phyloP scores from a whole-genome alignment of 306 rosid species.

The cucumber (Cucumis sativus) region DNA sequence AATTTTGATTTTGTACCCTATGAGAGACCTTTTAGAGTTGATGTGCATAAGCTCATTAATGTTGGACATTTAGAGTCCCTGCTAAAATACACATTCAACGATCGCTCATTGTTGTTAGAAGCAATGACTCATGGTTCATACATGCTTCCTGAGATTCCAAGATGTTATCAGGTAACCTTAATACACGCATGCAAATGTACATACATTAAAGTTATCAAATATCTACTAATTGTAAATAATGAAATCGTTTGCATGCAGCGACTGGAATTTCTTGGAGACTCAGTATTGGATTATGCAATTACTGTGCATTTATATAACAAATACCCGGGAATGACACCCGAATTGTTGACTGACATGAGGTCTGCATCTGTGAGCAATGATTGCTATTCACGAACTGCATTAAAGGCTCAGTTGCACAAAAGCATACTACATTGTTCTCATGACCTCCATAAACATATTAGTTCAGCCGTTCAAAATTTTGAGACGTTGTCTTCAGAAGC shows the following conservation, averaged over 20 bases:
- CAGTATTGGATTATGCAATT: slow-evolving; percentile 53
- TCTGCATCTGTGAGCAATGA: slow-evolving; percentile 67
- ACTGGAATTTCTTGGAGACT: slow-evolving; percentile 72
- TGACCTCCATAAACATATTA: slow-evolving; percentile 43
- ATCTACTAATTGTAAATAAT: not conserved
- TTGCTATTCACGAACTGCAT: slow-evolving; percentile 51
- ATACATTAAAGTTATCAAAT: not conserved
- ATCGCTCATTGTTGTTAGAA: slow-evolving; percentile 54
- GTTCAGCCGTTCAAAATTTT: slow-evolving; percentile 14
- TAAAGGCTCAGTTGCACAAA: slow-evolving; percentile 49
- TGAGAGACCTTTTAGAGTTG: slow-evolving; percentile 25
- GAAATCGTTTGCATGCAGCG: slow-evolving; percentile 32
- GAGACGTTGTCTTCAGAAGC: slow-evolving; percentile 15
- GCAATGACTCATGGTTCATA: slow-evolving; percentile 91
- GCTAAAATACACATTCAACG: slow-evolving; percentile 46
- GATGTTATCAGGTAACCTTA: slow-evolving; percentile 66
- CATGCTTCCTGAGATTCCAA: slow-evolving; percentile 74
- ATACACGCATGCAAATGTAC: not conserved
- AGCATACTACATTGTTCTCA: slow-evolving; percentile 45
- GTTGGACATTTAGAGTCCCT: slow-evolving; percentile 31
- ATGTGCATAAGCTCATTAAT: slow-evolving; percentile 32
- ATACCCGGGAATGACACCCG: slow-evolving; percentile 62
- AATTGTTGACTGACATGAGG: slow-evolving; percentile 64
- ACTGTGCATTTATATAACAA: slow-evolving; percentile 39
- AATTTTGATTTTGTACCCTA: slow-evolving; percentile 26